Evolutionary conservation across 2,329 filamentous ascomycete species (phyloP), one percentile per base, ranked within the genome.

Genomic region (Phialemoniopsis sp.): DNA sequence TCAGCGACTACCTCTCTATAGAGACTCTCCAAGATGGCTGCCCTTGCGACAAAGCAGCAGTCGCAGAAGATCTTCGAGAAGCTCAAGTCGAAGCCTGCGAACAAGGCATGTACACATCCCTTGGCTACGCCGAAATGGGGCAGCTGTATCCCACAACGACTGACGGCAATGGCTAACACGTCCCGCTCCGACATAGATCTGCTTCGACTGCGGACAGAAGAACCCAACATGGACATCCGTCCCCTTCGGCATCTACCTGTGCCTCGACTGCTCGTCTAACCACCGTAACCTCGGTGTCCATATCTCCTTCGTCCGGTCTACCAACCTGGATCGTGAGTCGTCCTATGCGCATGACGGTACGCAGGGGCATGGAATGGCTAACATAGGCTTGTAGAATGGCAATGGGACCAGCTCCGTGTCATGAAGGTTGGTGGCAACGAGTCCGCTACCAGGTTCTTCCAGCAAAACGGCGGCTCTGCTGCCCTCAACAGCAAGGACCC

Each of bases 351-450:
- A 28, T 26, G 28, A 32, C 18, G 16, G n/a, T n/a, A n/a, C n/a
- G n/a, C 19, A 26, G 36, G 26, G 18, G 8, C 8, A 29, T 19
- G 18, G 28, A 31, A 45, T 32, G 15, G 40, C 49, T 61, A 46
- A 62, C 48, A 47, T 42, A n/a, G 47, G 35, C 17, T 32, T 29
- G 29, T 54, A 87, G 84, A 88, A 72, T 98, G 93, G 93, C 89
- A 96, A 86, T 98, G 93, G 93, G 89, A 96, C 52, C 93, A 98
- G 64, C 77, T 98, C 44, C 87, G 93, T 38, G 67, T 91, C 42
- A 97, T 98, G 91, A 98, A 98, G 70, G 89, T 97, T 13, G 93
- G 93, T 49, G 93, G 93, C 42, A 98, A 98, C 58, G 91, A 97
- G 67, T 95, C 89, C 42, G 93, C 93, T 36, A 96, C 90, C 57